A percentile compares a stretch with the other conserved stretches of the same genome.
Evolutionary conservation across 768 basidiomycete species (phyloP).

Genomic region (Boletales sp.): DNA sequence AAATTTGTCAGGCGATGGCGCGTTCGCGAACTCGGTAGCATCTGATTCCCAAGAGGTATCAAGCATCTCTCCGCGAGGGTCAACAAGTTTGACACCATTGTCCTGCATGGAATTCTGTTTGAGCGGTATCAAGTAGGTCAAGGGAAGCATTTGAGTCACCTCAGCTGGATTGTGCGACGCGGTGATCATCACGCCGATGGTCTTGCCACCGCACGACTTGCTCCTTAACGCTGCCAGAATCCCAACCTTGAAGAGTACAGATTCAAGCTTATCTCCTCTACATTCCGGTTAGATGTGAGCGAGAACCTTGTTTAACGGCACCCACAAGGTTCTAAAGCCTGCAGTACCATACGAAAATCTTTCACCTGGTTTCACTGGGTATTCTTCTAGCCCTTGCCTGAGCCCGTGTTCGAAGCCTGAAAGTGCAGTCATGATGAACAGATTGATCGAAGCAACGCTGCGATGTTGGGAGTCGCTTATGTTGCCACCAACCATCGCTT

Average conservation of each 20-base stretch:
- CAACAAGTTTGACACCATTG: constrained; percentile 98
- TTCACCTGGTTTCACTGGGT: constrained; percentile 69
- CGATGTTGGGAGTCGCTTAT: no score
- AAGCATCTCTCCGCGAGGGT: constrained; percentile 97
- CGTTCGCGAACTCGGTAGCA: constrained; percentile 86
- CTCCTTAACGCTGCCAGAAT: constrained; percentile 87
- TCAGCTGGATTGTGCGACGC: constrained; percentile 99
- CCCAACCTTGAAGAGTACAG: constrained; percentile 92
- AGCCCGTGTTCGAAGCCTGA: constrained; percentile 39
- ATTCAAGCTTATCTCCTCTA: constrained; percentile 73
- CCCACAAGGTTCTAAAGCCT: constrained; percentile 89
- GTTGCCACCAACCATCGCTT: not conserved
- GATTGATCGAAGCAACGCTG: no score
- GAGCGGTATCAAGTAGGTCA: not conserved
- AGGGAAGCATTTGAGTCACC: constrained; percentile 41
- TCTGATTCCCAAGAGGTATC: constrained; percentile 88
- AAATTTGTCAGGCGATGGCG: constrained; percentile 70
- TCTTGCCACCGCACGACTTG: constrained; percentile 86
- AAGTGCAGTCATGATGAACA: constrained; percentile 33
- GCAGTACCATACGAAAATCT: constrained; percentile 90
- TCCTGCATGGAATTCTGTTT: constrained; percentile 51
- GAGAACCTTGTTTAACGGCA: constrained; percentile 11
- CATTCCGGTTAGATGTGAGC: constrained; percentile 8
- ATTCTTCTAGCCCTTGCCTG: constrained; percentile 47
- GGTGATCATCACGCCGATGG: constrained; percentile 97